Evolutionary conservation across 2,329 filamentous ascomycete genomes (phyloP), one percentile per base, ranked within the genome.

Genomic region (Sporothrix inflata): DNA sequence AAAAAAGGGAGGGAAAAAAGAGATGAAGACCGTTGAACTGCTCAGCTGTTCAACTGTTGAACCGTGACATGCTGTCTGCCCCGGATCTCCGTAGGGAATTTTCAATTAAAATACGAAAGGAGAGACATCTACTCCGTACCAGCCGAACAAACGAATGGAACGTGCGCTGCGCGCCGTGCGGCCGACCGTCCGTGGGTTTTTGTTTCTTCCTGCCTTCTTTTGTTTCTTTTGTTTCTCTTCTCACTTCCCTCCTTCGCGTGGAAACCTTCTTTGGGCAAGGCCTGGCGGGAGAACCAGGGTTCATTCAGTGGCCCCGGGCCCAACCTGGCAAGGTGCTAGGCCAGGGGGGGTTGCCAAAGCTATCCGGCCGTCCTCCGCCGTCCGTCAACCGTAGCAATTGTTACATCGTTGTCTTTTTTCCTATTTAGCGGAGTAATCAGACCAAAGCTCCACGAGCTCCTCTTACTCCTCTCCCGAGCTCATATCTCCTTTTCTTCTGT

Each of bases 31-130:
- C 60, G 38, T 65, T 45, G 38, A 42, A 12, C 21, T 42, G 55
- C 57, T 42, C 30, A 14, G 42, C 57, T 63, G 57, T 63, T 63
- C 57, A 42, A 24, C 61, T 65, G 61, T 27, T 65, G 61, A 49
- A 66, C 63, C 60, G 60, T 65, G 60, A 27, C 60, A 65, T 65
- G 63, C 63, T 49, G 63, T 66, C 42, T 66, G 63, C 63, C 63
- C 45, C 63, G 63, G 63, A 66, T 66, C 63, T 49, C 63, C 63
- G 63, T 66, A 47, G 40, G 63, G 60, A 63, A 34, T 34, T 42
- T 42, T 27, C 42, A 66, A 49, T 66, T 21, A 49, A 49, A 5
- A 27, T 4, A 24, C 40, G 16, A 47, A 27, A 30, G 5, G 40
- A 30, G n/a, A 7, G n/a, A 14, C 27, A 7, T 49, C 34, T n/a